Evolutionary conservation across 768 basidiomycete genomes (phyloP).

Genomic region (Candolleomyces aberdarensis): DNA sequence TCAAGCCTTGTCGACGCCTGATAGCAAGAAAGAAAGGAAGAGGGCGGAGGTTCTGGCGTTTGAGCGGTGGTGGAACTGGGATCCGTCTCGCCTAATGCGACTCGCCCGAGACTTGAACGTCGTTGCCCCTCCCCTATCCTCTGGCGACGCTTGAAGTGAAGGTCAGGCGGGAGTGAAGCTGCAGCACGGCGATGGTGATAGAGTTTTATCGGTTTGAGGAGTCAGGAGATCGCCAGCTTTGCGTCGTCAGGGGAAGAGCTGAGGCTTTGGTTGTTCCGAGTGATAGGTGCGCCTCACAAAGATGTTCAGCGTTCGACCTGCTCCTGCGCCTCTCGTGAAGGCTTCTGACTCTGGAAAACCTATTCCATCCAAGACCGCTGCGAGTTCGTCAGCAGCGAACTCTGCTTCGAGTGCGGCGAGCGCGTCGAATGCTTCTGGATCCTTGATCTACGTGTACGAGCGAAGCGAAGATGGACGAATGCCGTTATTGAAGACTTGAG

Average conservation of each 20-base stretch:
- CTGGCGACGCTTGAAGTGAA: background rate
- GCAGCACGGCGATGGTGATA: conserved; percentile 26
- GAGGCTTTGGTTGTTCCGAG: conserved; percentile 45
- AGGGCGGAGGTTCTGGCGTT: conserved; percentile 16
- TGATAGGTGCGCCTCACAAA: conserved; percentile 55
- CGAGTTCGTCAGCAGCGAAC: background rate
- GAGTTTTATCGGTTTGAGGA: conserved; percentile 47
- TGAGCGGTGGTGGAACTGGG: too few species aligned
- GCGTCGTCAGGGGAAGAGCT: conserved; percentile 51
- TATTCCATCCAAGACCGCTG: conserved; percentile 9
- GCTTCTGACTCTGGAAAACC: conserved; percentile 13
- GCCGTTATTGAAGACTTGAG: conserved; percentile 56
- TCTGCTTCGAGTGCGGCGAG: background rate
- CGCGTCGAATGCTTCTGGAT: conserved; percentile 11
- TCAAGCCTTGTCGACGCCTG: conserved; percentile 1
- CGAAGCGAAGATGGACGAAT: conserved; percentile 61
- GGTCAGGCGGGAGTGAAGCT: background rate
- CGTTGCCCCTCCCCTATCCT: conserved; percentile 15
- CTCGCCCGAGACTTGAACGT: background rate
- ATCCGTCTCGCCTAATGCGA: too few species aligned
- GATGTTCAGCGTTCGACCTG: conserved; percentile 36
- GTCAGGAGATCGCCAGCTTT: conserved; percentile 44
- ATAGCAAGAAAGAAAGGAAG: conserved; percentile 3
- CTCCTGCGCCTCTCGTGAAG: too few species aligned
- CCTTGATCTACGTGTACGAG: conserved; percentile 60